A percentile compares a stretch with the other conserved stretches of the same genome.
Evolutionary conservation across 257 asterid genomes (phyloP).

Genomic region (Scutellaria minor): DNA sequence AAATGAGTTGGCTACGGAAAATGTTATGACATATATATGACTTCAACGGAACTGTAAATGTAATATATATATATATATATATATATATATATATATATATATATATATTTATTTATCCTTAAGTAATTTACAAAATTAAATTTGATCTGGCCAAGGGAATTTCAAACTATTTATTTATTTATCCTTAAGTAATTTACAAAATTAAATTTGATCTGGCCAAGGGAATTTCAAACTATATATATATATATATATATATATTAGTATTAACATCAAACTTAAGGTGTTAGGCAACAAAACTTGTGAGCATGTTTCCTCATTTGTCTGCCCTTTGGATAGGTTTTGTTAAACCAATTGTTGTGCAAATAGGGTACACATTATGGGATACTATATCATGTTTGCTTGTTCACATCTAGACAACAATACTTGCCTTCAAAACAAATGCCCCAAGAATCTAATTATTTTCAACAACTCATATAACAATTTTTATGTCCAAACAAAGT

Average conservation of each 20-base stretch:
- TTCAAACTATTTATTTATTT: no score
- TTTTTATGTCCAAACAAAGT: constrained; percentile 34
- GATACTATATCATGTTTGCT: constrained; percentile 37
- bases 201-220: neutral
- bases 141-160: no score
- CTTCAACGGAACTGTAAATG: no score
- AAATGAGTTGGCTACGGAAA: neutral
- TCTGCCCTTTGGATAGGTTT: neutral
- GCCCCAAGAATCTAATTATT: constrained; percentile 35
- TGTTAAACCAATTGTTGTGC: constrained; percentile 20
- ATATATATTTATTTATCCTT: no score
- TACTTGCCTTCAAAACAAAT: constrained; percentile 31
- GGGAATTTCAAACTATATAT: neutral
- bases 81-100: no score
- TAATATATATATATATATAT: no score
- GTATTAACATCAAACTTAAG: neutral
- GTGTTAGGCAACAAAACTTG: constrained; percentile 16
- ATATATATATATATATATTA: neutral
- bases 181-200: neutral
- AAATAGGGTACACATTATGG: constrained; percentile 40
- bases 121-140: no score
- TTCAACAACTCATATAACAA: constrained; percentile 33
- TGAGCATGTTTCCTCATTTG: constrained; percentile 26
- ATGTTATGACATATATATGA: neutral
- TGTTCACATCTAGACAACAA: constrained; percentile 35